These are phyloP conservation scores for Agrocybe praecox DNA, from an alignment of 768 basidiomycete species.

Conservation along the genomic window DNA sequence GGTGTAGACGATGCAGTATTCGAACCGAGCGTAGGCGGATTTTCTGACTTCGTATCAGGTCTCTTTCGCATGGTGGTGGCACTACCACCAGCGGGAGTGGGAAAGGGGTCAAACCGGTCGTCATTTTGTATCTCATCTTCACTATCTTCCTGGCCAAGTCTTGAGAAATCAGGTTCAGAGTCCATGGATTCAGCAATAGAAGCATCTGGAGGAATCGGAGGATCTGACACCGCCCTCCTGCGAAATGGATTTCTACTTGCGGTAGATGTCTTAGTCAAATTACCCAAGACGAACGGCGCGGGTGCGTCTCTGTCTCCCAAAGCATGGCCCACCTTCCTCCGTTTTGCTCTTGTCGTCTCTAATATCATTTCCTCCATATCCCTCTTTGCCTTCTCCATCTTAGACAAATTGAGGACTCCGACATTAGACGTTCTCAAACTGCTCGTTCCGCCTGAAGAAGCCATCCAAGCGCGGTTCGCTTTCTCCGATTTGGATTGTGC, in stretches of 20 bases:
- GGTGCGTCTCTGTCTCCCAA: not conserved
- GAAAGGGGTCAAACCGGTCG: constrained; percentile 4
- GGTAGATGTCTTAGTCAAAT: not conserved
- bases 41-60: too few species aligned
- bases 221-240: not conserved
- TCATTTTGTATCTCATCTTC: constrained; percentile 7
- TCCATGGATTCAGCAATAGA: not conserved
- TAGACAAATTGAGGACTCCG: constrained; percentile 4
- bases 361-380: constrained; percentile 7
- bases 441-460: not conserved
- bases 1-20: not conserved
- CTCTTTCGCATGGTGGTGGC: too few species aligned
- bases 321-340: constrained; percentile 1
- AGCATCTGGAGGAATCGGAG: not conserved
- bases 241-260: not conserved
- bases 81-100: not conserved
- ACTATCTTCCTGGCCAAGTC: not conserved
- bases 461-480: not conserved
- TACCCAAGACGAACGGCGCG: not conserved
- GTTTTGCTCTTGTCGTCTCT: constrained; percentile 1
- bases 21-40: too few species aligned
- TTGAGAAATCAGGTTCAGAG: not conserved
- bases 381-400: constrained; percentile 8
- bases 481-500: not conserved
- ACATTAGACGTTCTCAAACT: not conserved